These are phyloP conservation scores for Ophiostoma sp. DNA, from an alignment of 2,329 filamentous ascomycete species.

Conservation along the genomic window DNA sequence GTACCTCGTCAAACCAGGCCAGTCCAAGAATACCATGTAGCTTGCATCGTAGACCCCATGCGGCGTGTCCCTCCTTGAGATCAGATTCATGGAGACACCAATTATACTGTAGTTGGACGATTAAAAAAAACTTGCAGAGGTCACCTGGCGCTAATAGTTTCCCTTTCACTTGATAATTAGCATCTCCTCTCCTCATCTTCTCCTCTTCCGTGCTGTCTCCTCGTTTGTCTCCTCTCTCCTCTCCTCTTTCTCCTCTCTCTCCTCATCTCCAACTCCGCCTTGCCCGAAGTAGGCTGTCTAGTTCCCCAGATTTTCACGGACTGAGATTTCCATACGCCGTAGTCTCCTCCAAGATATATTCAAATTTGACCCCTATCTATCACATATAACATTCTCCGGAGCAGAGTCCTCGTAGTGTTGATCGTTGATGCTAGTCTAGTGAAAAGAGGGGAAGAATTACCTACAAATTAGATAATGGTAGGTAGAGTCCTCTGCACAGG, in stretches of 20 bases:
- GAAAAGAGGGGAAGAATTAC: conserved; percentile 2
- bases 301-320: neutral
- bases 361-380: neutral
- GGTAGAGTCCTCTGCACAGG: too few relatives aligned
- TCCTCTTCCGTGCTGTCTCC: neutral
- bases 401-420: neutral
- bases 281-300: neutral
- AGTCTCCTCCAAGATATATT: neutral
- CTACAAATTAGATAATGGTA: neutral
- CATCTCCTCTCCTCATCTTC: neutral
- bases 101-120: too few relatives aligned
- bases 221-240: neutral
- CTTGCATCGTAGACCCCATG: too few relatives aligned
- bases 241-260: neutral
- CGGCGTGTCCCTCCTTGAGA: neutral
- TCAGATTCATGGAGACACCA: neutral
- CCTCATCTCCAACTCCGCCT: neutral
- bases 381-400: neutral
- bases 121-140: neutral
- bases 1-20: neutral
- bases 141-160: neutral
- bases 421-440: neutral
- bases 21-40: neutral
- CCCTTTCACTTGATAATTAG: neutral
- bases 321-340: neutral